Base-by-base conservation (phyloP, 1,139 yeast genomes). In the Yamadazyma songkhlaensis region DNA sequence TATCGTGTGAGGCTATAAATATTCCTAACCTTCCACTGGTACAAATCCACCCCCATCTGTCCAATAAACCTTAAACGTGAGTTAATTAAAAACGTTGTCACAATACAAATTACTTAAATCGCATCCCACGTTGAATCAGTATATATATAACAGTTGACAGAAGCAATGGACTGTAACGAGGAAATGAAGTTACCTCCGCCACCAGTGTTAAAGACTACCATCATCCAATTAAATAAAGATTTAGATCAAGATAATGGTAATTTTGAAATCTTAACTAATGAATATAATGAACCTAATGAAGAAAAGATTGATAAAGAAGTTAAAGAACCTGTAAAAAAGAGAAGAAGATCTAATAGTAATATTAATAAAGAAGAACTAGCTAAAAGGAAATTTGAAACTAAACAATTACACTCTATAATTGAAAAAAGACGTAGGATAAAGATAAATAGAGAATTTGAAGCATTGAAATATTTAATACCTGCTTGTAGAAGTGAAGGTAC, bases 361-460 rank as follows among this genome's bases (percentile, higher is more conserved):
- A 57, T 67, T 7, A 76, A 75, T 32, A 68, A 74, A 21, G 77
- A 75, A 39, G 84, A 79, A 49, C 52, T 76, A 36, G 81, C 77
- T 32, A 70, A 72, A 48, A 62, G 83, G 33, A 72, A 72, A 43
- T 65, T 71, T 41, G 86, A 83, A 46, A 84, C 63, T 57, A 71
- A 69, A 45, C 75, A 70, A 50, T 80, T 87, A 24, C 95, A 86
- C 57, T 80, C 88, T 6, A 81, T 84, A 32, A 86, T 86, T 45
- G 95, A 86, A 55, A 83, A 87, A 51, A 76, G 88, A 49, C 70
- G 95, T 48, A 66, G 95, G 40, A 74, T 82, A 40, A 84, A 84
- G 55, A 84, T 86, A 65, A 86, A 86, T 57, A 68, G 90, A 41
- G 94, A 86, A 57, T 86, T 85, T 55, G 94, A 84, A 53, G 89